A percentile compares a stretch with the other conserved stretches of the same genome.
These are phyloP conservation scores for Nicotiana paniculata DNA, from an alignment of 257 asterid genomes.

Conservation along the genomic window DNA sequence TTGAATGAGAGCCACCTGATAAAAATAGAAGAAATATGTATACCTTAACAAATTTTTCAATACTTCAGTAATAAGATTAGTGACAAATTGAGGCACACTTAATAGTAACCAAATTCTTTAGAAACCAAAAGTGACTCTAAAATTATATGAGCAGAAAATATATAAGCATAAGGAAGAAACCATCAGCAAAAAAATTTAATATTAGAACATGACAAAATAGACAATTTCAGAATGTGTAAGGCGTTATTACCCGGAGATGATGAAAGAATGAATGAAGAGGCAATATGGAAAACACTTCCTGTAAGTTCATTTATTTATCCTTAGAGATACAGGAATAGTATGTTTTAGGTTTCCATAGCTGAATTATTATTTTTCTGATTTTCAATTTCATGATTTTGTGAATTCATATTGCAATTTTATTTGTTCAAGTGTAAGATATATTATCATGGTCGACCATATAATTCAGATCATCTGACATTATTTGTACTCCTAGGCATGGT, in stretches of 20 bases:
- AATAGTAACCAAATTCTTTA: too few relatives aligned
- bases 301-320: slow-evolving; percentile 44
- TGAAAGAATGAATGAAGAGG: slow-evolving; percentile 85
- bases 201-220: too few relatives aligned
- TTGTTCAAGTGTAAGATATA: neutral
- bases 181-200: too few relatives aligned
- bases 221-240: slow-evolving; percentile 72
- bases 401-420: neutral
- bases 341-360: neutral
- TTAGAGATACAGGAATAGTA: neutral
- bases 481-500: neutral
- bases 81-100: too few relatives aligned
- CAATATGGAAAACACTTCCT: slow-evolving; percentile 98
- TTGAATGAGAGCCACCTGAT: too few relatives aligned
- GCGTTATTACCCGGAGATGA: slow-evolving; percentile 95
- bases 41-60: too few relatives aligned
- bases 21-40: too few relatives aligned
- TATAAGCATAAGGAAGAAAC: too few relatives aligned
- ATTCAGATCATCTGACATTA: neutral
- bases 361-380: neutral
- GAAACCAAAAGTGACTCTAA: too few relatives aligned
- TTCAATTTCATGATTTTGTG: neutral
- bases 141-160: too few relatives aligned
- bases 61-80: too few relatives aligned
- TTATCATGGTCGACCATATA: neutral